Evolutionary conservation across 805 yeast species (phyloP).

Genomic region (Grigorovia yakushimaensis): DNA sequence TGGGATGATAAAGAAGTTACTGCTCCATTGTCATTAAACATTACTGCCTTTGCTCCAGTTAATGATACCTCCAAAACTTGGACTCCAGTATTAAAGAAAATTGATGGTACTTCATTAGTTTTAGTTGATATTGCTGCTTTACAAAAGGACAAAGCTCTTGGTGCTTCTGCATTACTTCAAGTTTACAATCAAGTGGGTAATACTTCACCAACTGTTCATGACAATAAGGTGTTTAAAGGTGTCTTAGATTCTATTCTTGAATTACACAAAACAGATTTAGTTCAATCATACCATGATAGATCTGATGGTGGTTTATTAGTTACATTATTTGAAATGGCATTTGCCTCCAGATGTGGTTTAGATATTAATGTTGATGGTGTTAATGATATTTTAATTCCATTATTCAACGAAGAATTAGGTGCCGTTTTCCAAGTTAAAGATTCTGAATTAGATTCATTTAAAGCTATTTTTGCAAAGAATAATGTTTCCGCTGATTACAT

Average conservation of each 20-base stretch:
- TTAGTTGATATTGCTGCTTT: constrained; percentile 68
- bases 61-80: constrained; percentile 78
- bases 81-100: constrained; percentile 74
- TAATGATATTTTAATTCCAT: constrained; percentile 38
- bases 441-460: constrained; percentile 45
- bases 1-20: constrained; percentile 91
- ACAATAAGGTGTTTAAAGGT: constrained; percentile 49
- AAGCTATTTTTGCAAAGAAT: constrained; percentile 41
- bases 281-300: constrained; percentile 87
- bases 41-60: constrained; percentile 90
- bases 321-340: constrained; percentile 89
- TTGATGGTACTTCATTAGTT: constrained; percentile 53
- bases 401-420: constrained; percentile 92
- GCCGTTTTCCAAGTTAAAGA: constrained; percentile 81
- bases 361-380: constrained; percentile 37
- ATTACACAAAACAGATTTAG: constrained; percentile 60
- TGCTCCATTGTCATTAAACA: constrained; percentile 85
- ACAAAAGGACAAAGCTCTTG: constrained; percentile 48
- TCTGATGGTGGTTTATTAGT: constrained; percentile 93
- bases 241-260: constrained; percentile 59
- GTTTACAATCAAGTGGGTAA: constrained; percentile 84
- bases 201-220: constrained; percentile 73
- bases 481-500: constrained; percentile 50
- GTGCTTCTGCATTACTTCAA: constrained; percentile 93
- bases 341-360: constrained; percentile 86